These are phyloP conservation scores for Colletotrichum godetiae DNA, from an alignment of 2,329 filamentous ascomycete genomes.

Conservation along the genomic window DNA sequence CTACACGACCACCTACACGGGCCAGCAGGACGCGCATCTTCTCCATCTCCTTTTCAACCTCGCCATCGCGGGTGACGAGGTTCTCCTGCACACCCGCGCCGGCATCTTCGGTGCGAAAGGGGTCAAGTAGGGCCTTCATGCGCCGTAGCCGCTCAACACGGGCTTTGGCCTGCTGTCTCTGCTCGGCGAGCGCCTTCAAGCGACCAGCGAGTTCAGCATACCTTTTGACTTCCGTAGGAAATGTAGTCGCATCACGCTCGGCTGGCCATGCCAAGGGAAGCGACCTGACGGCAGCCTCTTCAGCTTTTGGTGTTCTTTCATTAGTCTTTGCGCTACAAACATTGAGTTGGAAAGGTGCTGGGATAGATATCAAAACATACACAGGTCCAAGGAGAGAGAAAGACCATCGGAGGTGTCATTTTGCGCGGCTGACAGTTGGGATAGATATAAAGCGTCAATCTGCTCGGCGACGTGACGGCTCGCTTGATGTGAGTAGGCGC, in stretches of 20 bases:
- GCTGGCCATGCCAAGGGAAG: conserved; percentile 61
- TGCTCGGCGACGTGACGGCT: conserved; percentile 79
- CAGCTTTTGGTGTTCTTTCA: conserved; percentile 48
- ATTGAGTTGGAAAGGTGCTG: too few species aligned
- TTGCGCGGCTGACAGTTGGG: conserved; percentile 44
- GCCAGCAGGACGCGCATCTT: conserved; percentile 73
- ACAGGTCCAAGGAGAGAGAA: conserved; percentile 56
- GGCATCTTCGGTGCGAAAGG: conserved; percentile 52
- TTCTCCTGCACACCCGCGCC: conserved; percentile 69
- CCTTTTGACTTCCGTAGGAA: conserved; percentile 59
- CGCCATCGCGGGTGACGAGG: conserved; percentile 72
- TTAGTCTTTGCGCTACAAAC: background rate
- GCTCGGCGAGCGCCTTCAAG: conserved; percentile 62
- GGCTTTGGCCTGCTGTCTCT: conserved; percentile 50
- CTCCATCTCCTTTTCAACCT: conserved; percentile 74
- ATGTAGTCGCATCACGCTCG: conserved; percentile 47
- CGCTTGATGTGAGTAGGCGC: conserved; percentile 76
- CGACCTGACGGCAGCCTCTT: conserved; percentile 54
- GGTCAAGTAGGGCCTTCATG: conserved; percentile 63
- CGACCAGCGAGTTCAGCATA: conserved; percentile 62
- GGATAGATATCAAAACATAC: conserved; percentile 43
- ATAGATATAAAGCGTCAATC: conserved; percentile 73
- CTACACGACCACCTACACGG: conserved; percentile 67
- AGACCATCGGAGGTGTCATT: conserved; percentile 53
- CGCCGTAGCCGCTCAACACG: conserved; percentile 59